Evolutionary conservation across 2,329 filamentous ascomycete species (phyloP), one percentile per base, ranked within the genome.

Genomic region (Fusarium irregulare): DNA sequence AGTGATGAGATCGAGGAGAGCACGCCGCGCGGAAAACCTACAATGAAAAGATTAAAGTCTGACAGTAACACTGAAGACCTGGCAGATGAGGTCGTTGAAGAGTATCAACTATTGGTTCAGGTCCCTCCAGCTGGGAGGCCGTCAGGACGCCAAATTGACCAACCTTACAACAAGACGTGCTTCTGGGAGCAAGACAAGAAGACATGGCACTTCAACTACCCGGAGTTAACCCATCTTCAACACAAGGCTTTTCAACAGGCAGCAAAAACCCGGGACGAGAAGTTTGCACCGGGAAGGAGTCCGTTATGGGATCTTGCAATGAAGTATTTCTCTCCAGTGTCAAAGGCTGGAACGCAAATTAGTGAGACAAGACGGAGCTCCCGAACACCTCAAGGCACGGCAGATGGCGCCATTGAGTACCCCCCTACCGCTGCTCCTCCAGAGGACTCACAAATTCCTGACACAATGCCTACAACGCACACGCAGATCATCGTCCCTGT

Each of bases 121-220:
- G 78, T 89, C 4, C 84, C 87, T 21, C 83, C 83, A 23, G 81
- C 88, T 50, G 77, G 77, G 51, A 83, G 82, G 56, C 81, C 82
- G 30, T 87, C 86, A 0, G 83, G 82, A n/a, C 84, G 88, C 25
- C 86, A 87, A 68, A 87, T 90, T 42, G 87, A 90, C 70, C 80
- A 82, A 21, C 85, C 86, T 6, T 83, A 89, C 14, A 81, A 83
- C 69, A 89, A 90, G 68, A 82, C 80, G 9, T 82, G 82, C 1
- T 91, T 86, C 72, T 91, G 89, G 89, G 83, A 85, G 48, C 80
- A 82, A 46, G 84, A 90, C 69, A 80, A 80, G 58, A 80, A 75
- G 21, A 89, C 86, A 2, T 89, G 88, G 83, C 89, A 91, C 68
- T 80, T 89, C 6, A 76, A 86, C 53, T 91, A 91, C 70, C 89